Conservation (phyloP, 768 basidiomycete genomes). For the Tremella fuciformis region DNA sequence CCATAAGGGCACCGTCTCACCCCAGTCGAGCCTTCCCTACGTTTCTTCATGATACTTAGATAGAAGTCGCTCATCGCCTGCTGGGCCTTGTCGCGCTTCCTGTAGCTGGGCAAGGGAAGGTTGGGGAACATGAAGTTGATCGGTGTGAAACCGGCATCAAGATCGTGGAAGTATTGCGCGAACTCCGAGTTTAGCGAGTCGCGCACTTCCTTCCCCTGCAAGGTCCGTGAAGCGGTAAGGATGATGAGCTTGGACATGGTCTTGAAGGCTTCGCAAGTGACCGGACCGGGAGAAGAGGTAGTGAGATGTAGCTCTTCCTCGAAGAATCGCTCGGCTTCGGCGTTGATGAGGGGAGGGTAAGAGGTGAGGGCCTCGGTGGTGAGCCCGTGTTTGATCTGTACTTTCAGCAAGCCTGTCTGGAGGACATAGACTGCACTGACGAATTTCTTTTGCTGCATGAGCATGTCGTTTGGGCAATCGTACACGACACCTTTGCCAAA, state of each 20-base stretch:
- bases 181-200: constrained; percentile 73
- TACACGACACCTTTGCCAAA: constrained; percentile 98
- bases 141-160: constrained; percentile 95
- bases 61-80: constrained; percentile 93
- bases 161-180: constrained; percentile 75
- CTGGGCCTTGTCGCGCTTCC: constrained; percentile 82
- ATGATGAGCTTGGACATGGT: constrained; percentile 85
- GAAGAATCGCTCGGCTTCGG: constrained; percentile 70
- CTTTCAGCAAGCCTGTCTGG: constrained; percentile 5
- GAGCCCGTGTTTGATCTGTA: constrained; percentile 80
- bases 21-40: constrained; percentile 57
- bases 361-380: constrained; percentile 84
- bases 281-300: constrained; percentile 11
- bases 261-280: constrained; percentile 63
- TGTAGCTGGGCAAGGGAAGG: constrained; percentile 84
- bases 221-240: constrained; percentile 84
- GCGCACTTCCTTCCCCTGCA: constrained; percentile 91
- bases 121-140: constrained; percentile 94
- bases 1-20: constrained; percentile 50
- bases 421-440: constrained; percentile 42
- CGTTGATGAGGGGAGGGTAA: constrained; percentile 69
- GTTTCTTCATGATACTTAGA: constrained; percentile 73
- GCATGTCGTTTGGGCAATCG: constrained; percentile 88
- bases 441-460: constrained; percentile 99
- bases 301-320: constrained; percentile 62